Conservation (phyloP, 257 asterid genomes). For the Plantago major region DNA sequence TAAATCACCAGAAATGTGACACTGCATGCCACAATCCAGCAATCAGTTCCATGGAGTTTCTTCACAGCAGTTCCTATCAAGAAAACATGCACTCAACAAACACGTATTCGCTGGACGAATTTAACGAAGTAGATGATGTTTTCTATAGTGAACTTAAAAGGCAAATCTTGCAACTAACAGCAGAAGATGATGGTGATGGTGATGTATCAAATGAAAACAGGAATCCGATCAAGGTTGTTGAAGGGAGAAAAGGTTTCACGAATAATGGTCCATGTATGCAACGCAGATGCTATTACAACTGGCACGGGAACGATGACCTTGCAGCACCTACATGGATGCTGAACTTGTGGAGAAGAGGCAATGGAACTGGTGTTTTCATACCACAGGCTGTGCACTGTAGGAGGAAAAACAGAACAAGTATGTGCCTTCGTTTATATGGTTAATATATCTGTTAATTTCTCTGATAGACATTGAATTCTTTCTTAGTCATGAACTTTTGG, state of each 20-base stretch:
- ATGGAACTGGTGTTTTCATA: conserved; percentile 84
- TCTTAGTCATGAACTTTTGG: neutral
- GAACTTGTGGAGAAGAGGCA: conserved; percentile 59
- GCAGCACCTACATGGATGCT: conserved; percentile 50
- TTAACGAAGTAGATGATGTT: conserved; percentile 46
- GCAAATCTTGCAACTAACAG: conserved; percentile 53
- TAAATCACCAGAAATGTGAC: no score
- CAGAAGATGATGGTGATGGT: conserved; percentile 29
- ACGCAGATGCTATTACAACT: conserved; percentile 25
- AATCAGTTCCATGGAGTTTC: conserved; percentile 31
- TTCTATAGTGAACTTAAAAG: conserved; percentile 50
- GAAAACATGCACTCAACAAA: conserved; percentile 15
- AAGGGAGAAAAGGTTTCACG: conserved; percentile 10
- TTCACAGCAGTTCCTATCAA: conserved; percentile 12
- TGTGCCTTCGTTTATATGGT: neutral
- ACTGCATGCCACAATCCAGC: no score
- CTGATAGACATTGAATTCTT: no score
- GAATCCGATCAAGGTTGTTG: neutral
- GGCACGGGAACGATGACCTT: conserved; percentile 39
- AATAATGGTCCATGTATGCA: neutral
- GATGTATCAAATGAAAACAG: neutral
- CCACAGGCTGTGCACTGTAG: conserved; percentile 42
- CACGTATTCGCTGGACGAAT: conserved; percentile 24
- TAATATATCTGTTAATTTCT: no score
- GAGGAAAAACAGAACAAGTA: conserved; percentile 33